Evolutionary conservation across 495 filamentous ascomycete species (phyloP).

Genomic region (Mycothermus thermophilus): DNA sequence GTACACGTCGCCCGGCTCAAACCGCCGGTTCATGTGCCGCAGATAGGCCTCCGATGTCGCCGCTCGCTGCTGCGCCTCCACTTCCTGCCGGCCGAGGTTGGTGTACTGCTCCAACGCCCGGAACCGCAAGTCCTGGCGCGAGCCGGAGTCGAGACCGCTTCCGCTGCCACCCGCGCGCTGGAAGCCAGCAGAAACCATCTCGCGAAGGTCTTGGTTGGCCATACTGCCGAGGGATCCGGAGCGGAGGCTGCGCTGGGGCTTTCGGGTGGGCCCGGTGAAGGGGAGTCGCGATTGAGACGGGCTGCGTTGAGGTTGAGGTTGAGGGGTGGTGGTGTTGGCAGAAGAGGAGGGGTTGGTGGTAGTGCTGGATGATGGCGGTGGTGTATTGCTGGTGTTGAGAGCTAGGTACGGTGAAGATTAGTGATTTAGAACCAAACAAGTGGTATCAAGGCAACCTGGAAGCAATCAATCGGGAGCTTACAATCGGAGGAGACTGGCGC

Average conservation of each 20-base stretch:
- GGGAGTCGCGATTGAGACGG: too few species aligned
- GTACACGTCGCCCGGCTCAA: slow-evolving; percentile 69
- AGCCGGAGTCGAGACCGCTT: not conserved
- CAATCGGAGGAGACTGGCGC: slow-evolving; percentile 4
- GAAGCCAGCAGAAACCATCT: not conserved
- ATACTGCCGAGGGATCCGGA: too few species aligned
- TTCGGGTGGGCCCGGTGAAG: too few species aligned
- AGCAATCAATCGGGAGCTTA: slow-evolving; percentile 1
- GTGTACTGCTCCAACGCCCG: slow-evolving; percentile 3
- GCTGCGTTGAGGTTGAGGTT: too few species aligned
- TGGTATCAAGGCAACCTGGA: too few species aligned
- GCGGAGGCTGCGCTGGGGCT: too few species aligned
- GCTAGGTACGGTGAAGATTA: not conserved
- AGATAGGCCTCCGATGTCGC: slow-evolving; percentile 19
- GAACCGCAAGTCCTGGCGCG: not conserved
- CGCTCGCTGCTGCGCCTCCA: slow-evolving; percentile 6
- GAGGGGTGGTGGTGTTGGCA: slow-evolving; percentile 19
- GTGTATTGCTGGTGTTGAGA: too few species aligned
- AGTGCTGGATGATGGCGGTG: too few species aligned
- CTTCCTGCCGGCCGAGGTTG: not conserved
- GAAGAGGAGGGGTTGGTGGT: slow-evolving; percentile 7
- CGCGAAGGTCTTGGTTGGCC: not conserved
- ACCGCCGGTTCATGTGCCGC: slow-evolving; percentile 41
- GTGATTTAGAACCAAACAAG: too few species aligned
- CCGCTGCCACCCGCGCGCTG: too few species aligned